These are phyloP conservation scores for Kuraishia piskuri DNA, from an alignment of 805 yeast species.

Conservation along the genomic window DNA sequence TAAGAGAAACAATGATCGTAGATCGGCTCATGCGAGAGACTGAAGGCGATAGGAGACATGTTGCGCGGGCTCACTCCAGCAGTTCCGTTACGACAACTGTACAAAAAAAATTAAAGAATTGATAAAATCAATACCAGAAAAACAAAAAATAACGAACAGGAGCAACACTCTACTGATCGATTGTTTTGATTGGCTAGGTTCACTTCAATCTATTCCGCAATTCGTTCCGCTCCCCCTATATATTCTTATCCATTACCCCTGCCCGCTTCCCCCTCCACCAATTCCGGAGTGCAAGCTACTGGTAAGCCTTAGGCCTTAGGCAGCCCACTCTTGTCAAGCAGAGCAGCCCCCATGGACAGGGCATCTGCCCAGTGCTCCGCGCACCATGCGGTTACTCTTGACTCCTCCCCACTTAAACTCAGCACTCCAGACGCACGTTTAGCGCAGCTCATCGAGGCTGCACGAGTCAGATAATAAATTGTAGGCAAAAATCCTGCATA, in stretches of 20 bases:
- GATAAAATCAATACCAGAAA: too few relatives aligned
- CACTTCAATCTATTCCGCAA: background rate
- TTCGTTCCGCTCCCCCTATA: too few relatives aligned
- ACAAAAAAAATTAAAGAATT: too few relatives aligned
- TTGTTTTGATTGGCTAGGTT: too few relatives aligned
- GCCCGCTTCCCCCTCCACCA: too few relatives aligned
- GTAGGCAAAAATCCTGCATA: background rate
- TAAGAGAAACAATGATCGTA: conserved; percentile 85
- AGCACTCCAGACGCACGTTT: background rate
- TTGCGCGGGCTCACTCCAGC: background rate
- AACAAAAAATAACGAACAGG: background rate
- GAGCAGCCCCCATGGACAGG: too few relatives aligned
- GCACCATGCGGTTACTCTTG: background rate
- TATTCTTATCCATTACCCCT: too few relatives aligned
- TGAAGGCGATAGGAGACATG: conserved; percentile 38
- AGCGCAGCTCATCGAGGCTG: background rate
- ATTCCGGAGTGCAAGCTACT: too few relatives aligned
- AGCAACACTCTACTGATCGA: background rate
- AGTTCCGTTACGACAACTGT: too few relatives aligned
- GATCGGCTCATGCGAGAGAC: conserved; percentile 76
- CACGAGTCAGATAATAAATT: background rate
- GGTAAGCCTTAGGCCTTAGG: too few relatives aligned
- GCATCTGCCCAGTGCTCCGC: too few relatives aligned
- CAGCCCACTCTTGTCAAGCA: too few relatives aligned
- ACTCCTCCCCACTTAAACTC: background rate